Evolutionary conservation across 2,329 filamentous ascomycete genomes (phyloP).

Genomic region (Ophiostoma perfectum): DNA sequence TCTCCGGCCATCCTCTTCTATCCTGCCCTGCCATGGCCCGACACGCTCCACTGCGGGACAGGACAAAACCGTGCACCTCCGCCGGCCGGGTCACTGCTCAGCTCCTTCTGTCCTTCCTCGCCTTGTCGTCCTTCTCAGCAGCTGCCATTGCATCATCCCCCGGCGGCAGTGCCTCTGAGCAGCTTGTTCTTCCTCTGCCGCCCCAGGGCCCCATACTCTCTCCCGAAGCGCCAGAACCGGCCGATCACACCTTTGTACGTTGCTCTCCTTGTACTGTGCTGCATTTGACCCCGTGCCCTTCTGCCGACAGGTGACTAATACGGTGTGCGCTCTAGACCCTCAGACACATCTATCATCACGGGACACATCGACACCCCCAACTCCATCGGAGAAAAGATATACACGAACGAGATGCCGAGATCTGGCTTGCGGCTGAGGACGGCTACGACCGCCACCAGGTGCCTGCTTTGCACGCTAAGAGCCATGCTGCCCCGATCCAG

Average conservation of each 20-base stretch:
- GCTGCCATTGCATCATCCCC: slow-evolving; percentile 34
- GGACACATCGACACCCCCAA: slow-evolving; percentile 68
- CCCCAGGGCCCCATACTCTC: slow-evolving; percentile 39
- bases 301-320: background rate
- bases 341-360: slow-evolving; percentile 89
- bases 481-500: slow-evolving; percentile 65
- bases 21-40: slow-evolving; percentile 27
- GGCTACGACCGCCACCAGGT: slow-evolving; percentile 48
- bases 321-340: slow-evolving; percentile 46
- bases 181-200: slow-evolving; percentile 40
- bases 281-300: background rate
- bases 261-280: background rate
- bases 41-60: slow-evolving; percentile 15
- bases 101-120: slow-evolving; percentile 62
- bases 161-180: slow-evolving; percentile 33
- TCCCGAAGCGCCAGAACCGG: slow-evolving; percentile 43
- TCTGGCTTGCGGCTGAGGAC: slow-evolving; percentile 60
- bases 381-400: slow-evolving; percentile 76
- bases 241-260: slow-evolving; percentile 53
- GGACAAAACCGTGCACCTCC: slow-evolving; percentile 44
- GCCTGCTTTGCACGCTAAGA: slow-evolving; percentile 55
- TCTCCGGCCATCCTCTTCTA: background rate
- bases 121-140: slow-evolving; percentile 41
- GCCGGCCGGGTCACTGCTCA: slow-evolving; percentile 58
- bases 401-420: slow-evolving; percentile 47